Percentiles rank a stretch among this genome's conserved stretches.
Evolutionary conservation across 768 basidiomycete genomes (phyloP).

Genomic region (Pholiota conissans): DNA sequence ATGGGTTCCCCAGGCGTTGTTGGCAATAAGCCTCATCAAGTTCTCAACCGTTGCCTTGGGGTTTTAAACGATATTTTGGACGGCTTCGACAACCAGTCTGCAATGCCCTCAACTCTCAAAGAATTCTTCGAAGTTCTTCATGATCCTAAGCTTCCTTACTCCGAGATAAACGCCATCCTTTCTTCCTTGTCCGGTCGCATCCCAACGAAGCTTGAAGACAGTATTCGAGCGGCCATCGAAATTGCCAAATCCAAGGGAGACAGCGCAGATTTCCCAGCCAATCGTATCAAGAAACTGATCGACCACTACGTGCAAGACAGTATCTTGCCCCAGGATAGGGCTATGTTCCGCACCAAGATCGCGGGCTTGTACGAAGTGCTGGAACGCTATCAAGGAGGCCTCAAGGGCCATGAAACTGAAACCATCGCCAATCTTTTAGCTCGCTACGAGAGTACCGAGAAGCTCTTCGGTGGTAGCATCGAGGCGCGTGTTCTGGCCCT

Average conservation of each 20-base stretch:
- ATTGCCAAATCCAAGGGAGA: constrained; percentile 69
- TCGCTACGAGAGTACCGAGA: constrained; percentile 85
- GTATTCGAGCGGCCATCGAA: constrained; percentile 78
- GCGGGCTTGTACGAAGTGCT: constrained; percentile 70
- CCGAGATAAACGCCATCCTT: constrained; percentile 80
- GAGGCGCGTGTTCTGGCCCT: constrained; percentile 89
- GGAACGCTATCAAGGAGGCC: constrained; percentile 76
- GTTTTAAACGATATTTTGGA: constrained; percentile 90
- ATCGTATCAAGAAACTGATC: constrained; percentile 81
- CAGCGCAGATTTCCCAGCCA: constrained; percentile 86
- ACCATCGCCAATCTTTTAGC: constrained; percentile 76
- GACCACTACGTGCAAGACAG: constrained; percentile 84
- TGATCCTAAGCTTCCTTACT: constrained; percentile 85
- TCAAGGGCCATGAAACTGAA: constrained; percentile 84
- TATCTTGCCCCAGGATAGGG: constrained; percentile 75
- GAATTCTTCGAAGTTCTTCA: constrained; percentile 82
- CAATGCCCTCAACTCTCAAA: constrained; percentile 85
- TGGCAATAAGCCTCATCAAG: constrained; percentile 90
- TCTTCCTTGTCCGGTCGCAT: constrained; percentile 91
- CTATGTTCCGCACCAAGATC: constrained; percentile 77
- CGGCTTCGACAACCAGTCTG: constrained; percentile 94
- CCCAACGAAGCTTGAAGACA: constrained; percentile 88
- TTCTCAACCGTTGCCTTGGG: constrained; percentile 68
- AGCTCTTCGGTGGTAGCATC: constrained; percentile 90
- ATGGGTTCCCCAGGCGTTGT: constrained; percentile 85